These are phyloP conservation scores for Alternaria dauci DNA, from an alignment of 2,329 filamentous ascomycete species.

Conservation along the genomic window DNA sequence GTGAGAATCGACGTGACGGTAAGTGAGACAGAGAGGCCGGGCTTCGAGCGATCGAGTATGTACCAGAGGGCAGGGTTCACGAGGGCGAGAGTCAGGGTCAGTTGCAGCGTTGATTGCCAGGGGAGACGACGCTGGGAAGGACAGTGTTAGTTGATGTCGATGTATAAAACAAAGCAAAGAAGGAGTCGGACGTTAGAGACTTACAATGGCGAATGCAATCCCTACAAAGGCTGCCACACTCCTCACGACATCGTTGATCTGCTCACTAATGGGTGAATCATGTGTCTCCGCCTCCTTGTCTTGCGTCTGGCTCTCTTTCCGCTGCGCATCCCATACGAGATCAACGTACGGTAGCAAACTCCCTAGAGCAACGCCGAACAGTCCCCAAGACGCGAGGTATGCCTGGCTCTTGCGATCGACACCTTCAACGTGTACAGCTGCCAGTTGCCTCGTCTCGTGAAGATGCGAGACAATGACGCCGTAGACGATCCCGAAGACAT, in stretches of 20 bases:
- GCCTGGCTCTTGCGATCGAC: constrained; percentile 65
- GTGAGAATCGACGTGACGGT: constrained; percentile 79
- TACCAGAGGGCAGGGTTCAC: constrained; percentile 97
- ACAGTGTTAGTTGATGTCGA: constrained; percentile 10
- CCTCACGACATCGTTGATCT: constrained; percentile 78
- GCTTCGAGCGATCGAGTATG: constrained; percentile 86
- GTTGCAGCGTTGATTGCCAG: constrained; percentile 94
- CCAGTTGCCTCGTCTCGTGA: constrained; percentile 72
- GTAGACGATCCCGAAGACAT: constrained; percentile 81
- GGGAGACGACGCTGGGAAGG: constrained; percentile 78
- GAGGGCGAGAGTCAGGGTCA: constrained; percentile 86
- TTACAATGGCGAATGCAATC: constrained; percentile 82
- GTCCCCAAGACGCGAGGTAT: constrained; percentile 83
- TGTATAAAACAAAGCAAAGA: neutral
- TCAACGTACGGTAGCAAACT: constrained; percentile 87
- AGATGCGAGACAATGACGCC: constrained; percentile 82
- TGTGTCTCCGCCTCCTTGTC: constrained; percentile 43
- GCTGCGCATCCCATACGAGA: constrained; percentile 69
- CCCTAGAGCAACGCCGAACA: constrained; percentile 79
- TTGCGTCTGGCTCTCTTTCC: constrained; percentile 40
- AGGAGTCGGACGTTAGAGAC: constrained; percentile 45
- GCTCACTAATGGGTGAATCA: constrained; percentile 59
- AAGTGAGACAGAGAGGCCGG: constrained; percentile 82
- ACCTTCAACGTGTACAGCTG: constrained; percentile 67
- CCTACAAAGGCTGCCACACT: constrained; percentile 76